Base-by-base conservation (phyloP, 2,329 filamentous ascomycete species). In the Penicillium thymicola region DNA sequence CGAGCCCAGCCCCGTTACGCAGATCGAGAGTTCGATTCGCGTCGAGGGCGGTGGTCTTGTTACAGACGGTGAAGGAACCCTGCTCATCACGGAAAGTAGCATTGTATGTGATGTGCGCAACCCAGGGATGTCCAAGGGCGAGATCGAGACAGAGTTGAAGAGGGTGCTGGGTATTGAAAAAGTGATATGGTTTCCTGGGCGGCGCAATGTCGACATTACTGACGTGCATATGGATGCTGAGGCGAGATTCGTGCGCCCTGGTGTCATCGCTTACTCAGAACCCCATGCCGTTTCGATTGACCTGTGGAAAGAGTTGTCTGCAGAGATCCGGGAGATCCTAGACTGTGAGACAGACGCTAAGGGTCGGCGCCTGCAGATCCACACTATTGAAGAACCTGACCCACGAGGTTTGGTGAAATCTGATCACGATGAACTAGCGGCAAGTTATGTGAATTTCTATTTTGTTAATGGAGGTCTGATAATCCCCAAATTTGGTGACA, bases 401-500 rank as follows among this genome's bases (percentile, higher is more conserved):
- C 57, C 54, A 27, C 46, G 34, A 18, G 53, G 43, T n/a, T 50
- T 63, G 27, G 51, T 47, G 13, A 37, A 55, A 30, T 43, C 18
- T 16, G 50, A 51, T n/a, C 42, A 58, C 2, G 62, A 67, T 38
- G 59, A 67, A 25, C 50, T 68, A 9, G 54, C 59, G 1, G 58
- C 66, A 1, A 61, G 61, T 4, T 72, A 72, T 48, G 63, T 68
- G 9, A 72, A 71, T 36, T 70, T 67, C 30, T 68, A 69, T 34
- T 65, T 69, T 51, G 64, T 66, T 2, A 71, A 71, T 49, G 67
- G 64, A 0, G 68, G 65, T 1, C 44, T 71, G 3, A 61, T 72
- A 18, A 58, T 70, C 10, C 68, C 69, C 1, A 58, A 59, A n/a
- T 71, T 70, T 43, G 69, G 68, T 16, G 60, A 64, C 13, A 44